phyloP scores from a whole-genome alignment of 345 rosid genomes.

The Microcos paniculata region DNA sequence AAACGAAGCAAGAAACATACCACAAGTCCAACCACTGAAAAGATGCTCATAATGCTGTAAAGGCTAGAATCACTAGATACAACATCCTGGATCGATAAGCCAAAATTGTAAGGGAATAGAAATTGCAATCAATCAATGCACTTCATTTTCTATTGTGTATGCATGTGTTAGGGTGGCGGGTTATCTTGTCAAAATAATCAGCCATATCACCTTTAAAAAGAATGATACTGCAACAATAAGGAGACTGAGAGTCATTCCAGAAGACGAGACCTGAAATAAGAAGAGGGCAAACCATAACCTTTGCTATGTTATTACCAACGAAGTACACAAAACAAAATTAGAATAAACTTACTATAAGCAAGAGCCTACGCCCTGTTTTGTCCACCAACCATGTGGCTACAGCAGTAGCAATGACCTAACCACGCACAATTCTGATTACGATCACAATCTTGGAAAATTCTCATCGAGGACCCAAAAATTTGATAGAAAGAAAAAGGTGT shows the following conservation, averaged over 20 bases:
- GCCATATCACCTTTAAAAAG: slow-evolving; percentile 47
- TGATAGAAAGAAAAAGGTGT: slow-evolving; percentile 1
- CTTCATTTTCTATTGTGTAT: background rate
- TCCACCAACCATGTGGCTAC: slow-evolving; percentile 87
- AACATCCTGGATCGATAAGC: slow-evolving; percentile 45
- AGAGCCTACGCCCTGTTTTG: slow-evolving; percentile 80
- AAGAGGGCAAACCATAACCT: background rate
- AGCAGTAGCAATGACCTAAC: slow-evolving; percentile 77
- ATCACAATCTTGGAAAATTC: background rate
- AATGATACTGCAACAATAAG: slow-evolving; percentile 75
- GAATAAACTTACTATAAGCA: slow-evolving; percentile 72
- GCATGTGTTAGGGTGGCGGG: background rate
- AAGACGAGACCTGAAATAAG: slow-evolving; percentile 60
- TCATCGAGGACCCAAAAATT: background rate
- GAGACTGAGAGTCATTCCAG: slow-evolving; percentile 84
- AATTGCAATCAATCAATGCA: background rate
- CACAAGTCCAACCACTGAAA: slow-evolving; percentile 90
- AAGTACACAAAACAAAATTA: background rate
- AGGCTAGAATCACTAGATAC: slow-evolving; percentile 54
- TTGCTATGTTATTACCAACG: background rate
- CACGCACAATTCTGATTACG: background rate
- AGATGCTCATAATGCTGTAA: slow-evolving; percentile 56
- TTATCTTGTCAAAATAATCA: background rate
- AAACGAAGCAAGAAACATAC: slow-evolving; percentile 38
- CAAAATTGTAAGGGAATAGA: background rate